Percentiles rank a stretch among this genome's conserved stretches.
Conservation (phyloP, 768 basidiomycete genomes). For the Tricholomella constricta region DNA sequence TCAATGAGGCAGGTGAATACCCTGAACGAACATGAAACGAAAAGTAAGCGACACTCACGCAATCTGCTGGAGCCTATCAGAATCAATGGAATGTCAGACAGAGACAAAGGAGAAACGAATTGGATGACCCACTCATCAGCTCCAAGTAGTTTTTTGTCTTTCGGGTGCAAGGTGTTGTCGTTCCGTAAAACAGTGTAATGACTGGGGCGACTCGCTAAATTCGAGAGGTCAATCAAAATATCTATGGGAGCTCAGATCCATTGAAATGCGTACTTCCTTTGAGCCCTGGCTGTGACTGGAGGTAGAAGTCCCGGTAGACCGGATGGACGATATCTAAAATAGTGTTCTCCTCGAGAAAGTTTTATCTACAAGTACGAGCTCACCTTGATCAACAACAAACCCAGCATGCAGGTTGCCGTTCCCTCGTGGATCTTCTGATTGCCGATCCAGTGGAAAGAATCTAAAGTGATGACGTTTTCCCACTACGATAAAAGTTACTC, state of each 20-base stretch:
- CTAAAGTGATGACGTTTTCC: constrained; percentile 53
- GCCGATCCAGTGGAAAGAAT: constrained; percentile 52
- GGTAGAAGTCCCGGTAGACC: constrained; percentile 61
- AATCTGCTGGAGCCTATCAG: constrained; percentile 44
- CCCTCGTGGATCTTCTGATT: constrained; percentile 50
- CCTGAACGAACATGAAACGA: background rate
- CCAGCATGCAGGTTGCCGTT: constrained; percentile 56
- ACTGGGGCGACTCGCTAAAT: constrained; percentile 53
- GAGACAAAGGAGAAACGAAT: constrained; percentile 10
- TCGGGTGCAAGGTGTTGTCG: too few species aligned
- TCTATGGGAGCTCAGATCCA: background rate
- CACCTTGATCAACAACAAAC: constrained; percentile 56
- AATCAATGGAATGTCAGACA: background rate
- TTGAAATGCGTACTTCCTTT: constrained; percentile 43
- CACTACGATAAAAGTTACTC: constrained; percentile 59
- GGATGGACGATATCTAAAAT: constrained; percentile 55
- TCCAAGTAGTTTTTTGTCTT: too few species aligned
- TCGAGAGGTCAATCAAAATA: too few species aligned
- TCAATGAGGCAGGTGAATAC: background rate
- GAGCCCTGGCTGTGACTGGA: constrained; percentile 57
- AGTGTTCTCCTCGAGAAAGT: constrained; percentile 15
- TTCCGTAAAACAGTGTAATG: constrained; percentile 56
- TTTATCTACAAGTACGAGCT: background rate
- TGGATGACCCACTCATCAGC: constrained; percentile 20
- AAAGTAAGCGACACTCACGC: constrained; percentile 44